Percentiles rank a stretch among this genome's conserved stretches.
Evolutionary conservation across 164 flowering plant genomes (phyloP).

Genomic region (Magnolia sinica): DNA sequence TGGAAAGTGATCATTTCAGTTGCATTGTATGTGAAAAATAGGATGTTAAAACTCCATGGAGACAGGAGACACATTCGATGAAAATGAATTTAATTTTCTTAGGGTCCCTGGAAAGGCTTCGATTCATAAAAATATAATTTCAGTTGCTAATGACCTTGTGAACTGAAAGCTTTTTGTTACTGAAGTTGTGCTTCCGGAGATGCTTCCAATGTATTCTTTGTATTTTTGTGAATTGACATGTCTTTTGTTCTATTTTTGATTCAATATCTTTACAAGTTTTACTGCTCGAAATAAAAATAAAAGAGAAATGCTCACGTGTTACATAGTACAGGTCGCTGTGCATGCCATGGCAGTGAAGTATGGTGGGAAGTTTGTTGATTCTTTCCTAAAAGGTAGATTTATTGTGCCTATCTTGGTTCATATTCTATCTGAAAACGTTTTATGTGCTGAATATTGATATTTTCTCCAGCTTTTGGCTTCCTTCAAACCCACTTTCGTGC

Average conservation of each 20-base stretch:
- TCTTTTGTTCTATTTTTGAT: not conserved
- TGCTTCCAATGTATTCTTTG: not conserved
- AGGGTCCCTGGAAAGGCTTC: too few relatives aligned
- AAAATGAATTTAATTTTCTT: too few relatives aligned
- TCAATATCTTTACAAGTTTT: not conserved
- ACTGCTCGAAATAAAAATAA: not conserved
- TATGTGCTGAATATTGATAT: constrained; percentile 18
- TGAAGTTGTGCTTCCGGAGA: not conserved
- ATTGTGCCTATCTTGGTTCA: not conserved
- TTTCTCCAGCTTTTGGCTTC: constrained; percentile 66
- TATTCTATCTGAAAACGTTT: not conserved
- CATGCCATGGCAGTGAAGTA: constrained; percentile 77
- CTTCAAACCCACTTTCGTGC: constrained; percentile 49
- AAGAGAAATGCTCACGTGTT: constrained; percentile 3
- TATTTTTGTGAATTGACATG: not conserved
- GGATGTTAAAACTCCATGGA: too few relatives aligned
- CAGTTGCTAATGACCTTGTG: not conserved
- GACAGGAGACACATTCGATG: too few relatives aligned
- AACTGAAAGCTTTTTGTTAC: not conserved
- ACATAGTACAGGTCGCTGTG: constrained; percentile 45
- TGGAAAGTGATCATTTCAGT: too few relatives aligned
- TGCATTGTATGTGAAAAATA: too few relatives aligned
- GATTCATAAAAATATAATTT: not conserved
- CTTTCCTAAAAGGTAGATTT: constrained; percentile 68
- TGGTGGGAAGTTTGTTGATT: constrained; percentile 81